Percentiles rank a stretch among this genome's conserved stretches.
Conservation (phyloP, 257 asterid genomes). For the Marsdenia floribunda region DNA sequence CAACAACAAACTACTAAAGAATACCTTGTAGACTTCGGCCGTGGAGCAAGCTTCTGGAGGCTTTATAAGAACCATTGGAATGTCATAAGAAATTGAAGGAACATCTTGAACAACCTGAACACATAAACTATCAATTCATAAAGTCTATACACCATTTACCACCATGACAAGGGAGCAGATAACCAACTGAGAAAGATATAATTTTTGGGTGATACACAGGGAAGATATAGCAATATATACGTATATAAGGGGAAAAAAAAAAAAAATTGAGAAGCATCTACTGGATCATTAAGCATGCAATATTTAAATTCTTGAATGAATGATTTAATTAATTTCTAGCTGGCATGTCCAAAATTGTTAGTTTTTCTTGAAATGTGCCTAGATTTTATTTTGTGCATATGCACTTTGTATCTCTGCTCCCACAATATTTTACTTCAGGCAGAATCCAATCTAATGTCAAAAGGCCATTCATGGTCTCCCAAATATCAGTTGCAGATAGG, state of each 20-base stretch:
- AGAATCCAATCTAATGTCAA: neutral
- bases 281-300: neutral
- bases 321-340: neutral
- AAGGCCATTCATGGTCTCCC: neutral
- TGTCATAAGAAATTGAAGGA: conserved; percentile 47
- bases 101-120: conserved; percentile 76
- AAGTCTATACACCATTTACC: neutral
- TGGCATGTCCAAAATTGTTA: neutral
- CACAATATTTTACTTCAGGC: neutral
- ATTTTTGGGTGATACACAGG: neutral
- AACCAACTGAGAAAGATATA: neutral
- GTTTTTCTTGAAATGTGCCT: neutral
- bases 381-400: neutral
- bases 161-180: neutral
- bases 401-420: neutral
- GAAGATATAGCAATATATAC: no score
- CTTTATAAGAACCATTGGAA: conserved; percentile 89
- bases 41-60: conserved; percentile 93
- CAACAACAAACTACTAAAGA: conserved; percentile 5
- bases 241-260: neutral
- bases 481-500: neutral
- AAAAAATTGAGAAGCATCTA: neutral
- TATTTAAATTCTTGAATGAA: neutral
- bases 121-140: neutral
- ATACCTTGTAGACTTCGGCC: conserved; percentile 96